Evolutionary conservation across 305 asterid genomes (phyloP).

Genomic region (Rubia tinctorum): DNA sequence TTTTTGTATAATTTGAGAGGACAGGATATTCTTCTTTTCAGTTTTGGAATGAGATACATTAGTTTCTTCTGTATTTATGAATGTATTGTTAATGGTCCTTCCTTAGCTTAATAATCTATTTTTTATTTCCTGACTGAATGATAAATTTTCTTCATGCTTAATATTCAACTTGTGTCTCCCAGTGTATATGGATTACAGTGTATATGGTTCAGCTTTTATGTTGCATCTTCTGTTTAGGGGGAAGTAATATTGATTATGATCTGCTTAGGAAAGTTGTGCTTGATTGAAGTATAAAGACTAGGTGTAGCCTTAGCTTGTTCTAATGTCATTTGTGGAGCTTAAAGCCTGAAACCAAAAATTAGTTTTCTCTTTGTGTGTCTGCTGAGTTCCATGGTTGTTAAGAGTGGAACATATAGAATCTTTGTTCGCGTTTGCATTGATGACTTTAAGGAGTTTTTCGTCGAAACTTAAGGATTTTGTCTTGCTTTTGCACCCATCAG

Average conservation of each 20-base stretch:
- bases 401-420: background rate
- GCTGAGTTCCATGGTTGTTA: background rate
- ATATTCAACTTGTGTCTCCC: background rate
- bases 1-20: background rate
- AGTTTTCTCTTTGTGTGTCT: background rate
- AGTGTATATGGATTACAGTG: background rate
- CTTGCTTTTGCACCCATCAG: background rate
- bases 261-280: background rate
- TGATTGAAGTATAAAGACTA: background rate
- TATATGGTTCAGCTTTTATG: background rate
- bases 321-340: background rate
- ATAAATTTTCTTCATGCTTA: background rate
- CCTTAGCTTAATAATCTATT: background rate
- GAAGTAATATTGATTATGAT: background rate
- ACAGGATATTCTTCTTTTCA: background rate
- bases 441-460: background rate
- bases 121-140: background rate
- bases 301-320: constrained; percentile 5
- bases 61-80: background rate
- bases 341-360: background rate
- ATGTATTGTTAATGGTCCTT: background rate
- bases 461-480: background rate
- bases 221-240: background rate
- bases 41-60: background rate
- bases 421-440: background rate